Evolutionary conservation across 164 flowering plant genomes (phyloP), one percentile per base, ranked within the genome.

Genomic region (Vitis rotundifolia): DNA sequence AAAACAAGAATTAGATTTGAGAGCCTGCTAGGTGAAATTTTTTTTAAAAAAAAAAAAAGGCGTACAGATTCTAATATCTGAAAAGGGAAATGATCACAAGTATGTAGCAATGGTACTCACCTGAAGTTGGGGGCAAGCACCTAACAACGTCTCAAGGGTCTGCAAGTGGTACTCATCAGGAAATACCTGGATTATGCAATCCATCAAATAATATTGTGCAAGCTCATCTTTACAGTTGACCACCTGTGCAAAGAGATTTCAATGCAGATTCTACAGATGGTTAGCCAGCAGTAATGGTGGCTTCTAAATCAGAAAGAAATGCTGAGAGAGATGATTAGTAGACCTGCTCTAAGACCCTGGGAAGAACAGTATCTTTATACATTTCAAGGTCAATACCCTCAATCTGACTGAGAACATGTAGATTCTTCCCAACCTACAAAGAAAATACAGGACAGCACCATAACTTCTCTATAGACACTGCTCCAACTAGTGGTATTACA

Each of bases 81-180:
- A 37, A 37, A 37, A 37, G 12, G 44, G 48, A 37, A 67, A 19
- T 10, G 11, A 56, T 37, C n/a, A 15, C 11, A 48, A 6, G 22
- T 5, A 19, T 37, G 7, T 8, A 69, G 3, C 6, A 11, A 55
- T 14, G 55, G 50, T 53, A 80, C 82, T 59, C 59, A 93, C 99
- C 90, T 96, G 98, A 81, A 96, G 97, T 78, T 96, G 99, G 48
- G 98, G 97, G 77, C 88, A 96, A 66, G 97, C 97, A 78, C 88
- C 93, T 82, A 96, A 81, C 71, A 93, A 75, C 61, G 89, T 83
- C 78, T 93, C 98, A 68, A 96, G 97, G 50, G 98, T 96, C 76
- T 93, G 99, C 84, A 96, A 86, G 81, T 96, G 99, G 77, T 91
- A 96, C 71, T 96, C 98, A 87, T 96, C 99, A 12, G 98, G 98